Evolutionary conservation across 2,329 filamentous ascomycete species (phyloP).

Genomic region (Hymenoscyphus infarciens): DNA sequence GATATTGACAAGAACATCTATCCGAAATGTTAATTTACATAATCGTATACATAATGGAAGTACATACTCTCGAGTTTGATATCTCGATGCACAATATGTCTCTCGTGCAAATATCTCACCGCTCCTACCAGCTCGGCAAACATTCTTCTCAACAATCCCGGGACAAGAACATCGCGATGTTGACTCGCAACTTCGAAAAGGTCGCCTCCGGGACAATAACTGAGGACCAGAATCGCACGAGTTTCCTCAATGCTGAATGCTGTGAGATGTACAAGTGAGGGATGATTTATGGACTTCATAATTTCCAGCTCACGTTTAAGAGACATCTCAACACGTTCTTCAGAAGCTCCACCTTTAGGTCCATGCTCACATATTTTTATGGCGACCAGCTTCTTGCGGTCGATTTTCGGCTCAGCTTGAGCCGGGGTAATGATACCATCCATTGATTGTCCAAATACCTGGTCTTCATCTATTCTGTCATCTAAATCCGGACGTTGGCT

Average conservation of each 20-base stretch:
- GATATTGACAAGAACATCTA: constrained; percentile 89
- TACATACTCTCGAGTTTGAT: constrained; percentile 94
- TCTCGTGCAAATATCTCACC: constrained; percentile 77
- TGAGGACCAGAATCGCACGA: constrained; percentile 79
- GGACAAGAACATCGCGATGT: constrained; percentile 63
- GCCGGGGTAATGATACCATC: constrained; percentile 34
- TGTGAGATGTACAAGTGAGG: constrained; percentile 85
- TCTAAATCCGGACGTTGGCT: constrained; percentile 60
- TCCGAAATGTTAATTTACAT: constrained; percentile 14
- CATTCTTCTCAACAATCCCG: constrained; percentile 72
- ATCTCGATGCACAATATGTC: constrained; percentile 89
- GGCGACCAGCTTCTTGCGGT: constrained; percentile 81
- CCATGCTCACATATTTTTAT: constrained; percentile 96
- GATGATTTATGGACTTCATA: constrained; percentile 81
- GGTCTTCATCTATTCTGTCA: constrained; percentile 38
- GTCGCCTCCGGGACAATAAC: constrained; percentile 91
- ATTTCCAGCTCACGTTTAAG: constrained; percentile 94
- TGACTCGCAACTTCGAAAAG: constrained; percentile 86
- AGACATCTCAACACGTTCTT: constrained; percentile 88
- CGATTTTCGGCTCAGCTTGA: constrained; percentile 40
- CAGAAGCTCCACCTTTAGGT: constrained; percentile 86
- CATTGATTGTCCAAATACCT: constrained; percentile 30
- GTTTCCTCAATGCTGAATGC: constrained; percentile 84
- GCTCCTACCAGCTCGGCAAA: constrained; percentile 87
- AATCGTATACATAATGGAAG: constrained; percentile 22